Percentiles rank a stretch among this genome's conserved stretches.
Evolutionary conservation across 2,329 filamentous ascomycete species (phyloP).

Genomic region (Epichloe amarillans): DNA sequence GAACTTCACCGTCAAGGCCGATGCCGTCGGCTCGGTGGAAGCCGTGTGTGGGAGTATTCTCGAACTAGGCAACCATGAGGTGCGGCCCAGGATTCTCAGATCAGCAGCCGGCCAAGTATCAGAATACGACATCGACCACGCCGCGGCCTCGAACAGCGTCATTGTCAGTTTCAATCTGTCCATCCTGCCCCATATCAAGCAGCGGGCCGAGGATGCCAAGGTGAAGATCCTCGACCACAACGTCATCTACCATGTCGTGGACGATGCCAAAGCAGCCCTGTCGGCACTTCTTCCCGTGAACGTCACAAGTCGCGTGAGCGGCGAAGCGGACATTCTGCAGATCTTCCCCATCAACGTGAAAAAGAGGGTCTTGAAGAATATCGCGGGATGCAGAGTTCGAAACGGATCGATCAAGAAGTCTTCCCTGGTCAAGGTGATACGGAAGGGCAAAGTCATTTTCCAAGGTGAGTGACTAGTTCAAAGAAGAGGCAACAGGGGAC

Average conservation of each 20-base stretch:
- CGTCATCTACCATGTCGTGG: slow-evolving; percentile 69
- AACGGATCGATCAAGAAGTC: slow-evolving; percentile 61
- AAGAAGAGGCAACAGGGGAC: no score
- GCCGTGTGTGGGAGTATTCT: slow-evolving; percentile 68
- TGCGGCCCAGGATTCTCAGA: slow-evolving; percentile 62
- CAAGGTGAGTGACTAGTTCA: slow-evolving; percentile 51
- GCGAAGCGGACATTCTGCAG: slow-evolving; percentile 76
- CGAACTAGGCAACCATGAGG: slow-evolving; percentile 73
- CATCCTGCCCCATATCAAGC: slow-evolving; percentile 52
- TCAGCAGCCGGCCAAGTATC: slow-evolving; percentile 64
- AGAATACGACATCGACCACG: slow-evolving; percentile 83
- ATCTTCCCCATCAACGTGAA: slow-evolving; percentile 75
- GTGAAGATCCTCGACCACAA: slow-evolving; percentile 76
- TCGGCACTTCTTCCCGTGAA: slow-evolving; percentile 55
- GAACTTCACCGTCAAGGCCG: slow-evolving; percentile 80
- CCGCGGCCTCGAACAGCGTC: slow-evolving; percentile 58
- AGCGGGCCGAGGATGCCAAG: slow-evolving; percentile 54
- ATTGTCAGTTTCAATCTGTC: slow-evolving; percentile 79
- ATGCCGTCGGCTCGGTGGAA: slow-evolving; percentile 88
- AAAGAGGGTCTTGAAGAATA: slow-evolving; percentile 53
- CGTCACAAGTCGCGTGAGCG: slow-evolving; percentile 57
- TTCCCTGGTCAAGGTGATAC: slow-evolving; percentile 56
- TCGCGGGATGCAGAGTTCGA: slow-evolving; percentile 78
- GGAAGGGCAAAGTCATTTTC: slow-evolving; percentile 57
- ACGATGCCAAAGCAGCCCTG: slow-evolving; percentile 56